A percentile compares a stretch with the other conserved stretches of the same genome.
These are phyloP conservation scores for Blastomyces gilchristii DNA, from an alignment of 2,329 filamentous ascomycete genomes.

Conservation along the genomic window DNA sequence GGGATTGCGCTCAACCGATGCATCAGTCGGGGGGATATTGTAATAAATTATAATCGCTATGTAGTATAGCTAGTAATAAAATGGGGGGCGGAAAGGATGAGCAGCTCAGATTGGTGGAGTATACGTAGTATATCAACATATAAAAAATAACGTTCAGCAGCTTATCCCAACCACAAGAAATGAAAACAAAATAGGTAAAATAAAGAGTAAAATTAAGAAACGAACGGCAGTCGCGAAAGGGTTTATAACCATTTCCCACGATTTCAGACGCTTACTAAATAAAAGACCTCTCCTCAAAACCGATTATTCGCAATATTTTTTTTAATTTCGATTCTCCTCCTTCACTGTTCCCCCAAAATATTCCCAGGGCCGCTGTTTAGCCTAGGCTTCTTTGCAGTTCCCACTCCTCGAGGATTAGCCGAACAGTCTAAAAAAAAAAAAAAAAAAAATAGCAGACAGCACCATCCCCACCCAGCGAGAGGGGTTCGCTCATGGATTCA, in stretches of 20 bases:
- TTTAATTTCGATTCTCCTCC: too few species aligned
- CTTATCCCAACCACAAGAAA: background rate
- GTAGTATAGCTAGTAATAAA: background rate
- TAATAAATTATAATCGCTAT: background rate
- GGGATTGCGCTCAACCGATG: background rate
- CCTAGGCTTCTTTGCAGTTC: background rate
- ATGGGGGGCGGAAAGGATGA: background rate
- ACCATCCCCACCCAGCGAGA: background rate
- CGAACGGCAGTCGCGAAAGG: background rate
- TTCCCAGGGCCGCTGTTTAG: background rate
- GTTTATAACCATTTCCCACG: background rate
- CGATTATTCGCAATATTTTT: background rate
- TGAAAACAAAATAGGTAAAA: background rate
- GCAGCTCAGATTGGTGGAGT: background rate
- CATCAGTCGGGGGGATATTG: background rate
- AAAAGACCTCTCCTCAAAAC: background rate
- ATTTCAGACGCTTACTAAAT: background rate
- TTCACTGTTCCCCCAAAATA: background rate
- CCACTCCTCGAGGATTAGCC: background rate
- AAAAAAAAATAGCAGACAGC: too few species aligned
- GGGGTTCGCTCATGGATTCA: background rate
- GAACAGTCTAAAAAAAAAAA: background rate
- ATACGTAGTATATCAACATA: background rate
- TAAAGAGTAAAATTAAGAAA: background rate
- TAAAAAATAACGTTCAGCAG: background rate